phyloP scores from a whole-genome alignment of 306 rosid genomes.

The Sicyos edulis region DNA sequence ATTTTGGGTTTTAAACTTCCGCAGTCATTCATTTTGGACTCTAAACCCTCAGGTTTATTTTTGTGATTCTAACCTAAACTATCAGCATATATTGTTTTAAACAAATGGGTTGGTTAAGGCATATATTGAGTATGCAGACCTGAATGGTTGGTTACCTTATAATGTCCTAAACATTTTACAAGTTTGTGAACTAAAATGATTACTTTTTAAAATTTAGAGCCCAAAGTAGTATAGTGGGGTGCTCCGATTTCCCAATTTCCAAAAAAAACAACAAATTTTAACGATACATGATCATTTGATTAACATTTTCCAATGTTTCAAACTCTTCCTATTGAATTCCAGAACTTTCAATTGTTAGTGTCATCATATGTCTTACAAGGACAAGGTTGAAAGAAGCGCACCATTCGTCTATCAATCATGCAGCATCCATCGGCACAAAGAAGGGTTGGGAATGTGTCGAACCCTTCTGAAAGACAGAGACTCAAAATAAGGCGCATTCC shows the following conservation, averaged over 20 bases:
- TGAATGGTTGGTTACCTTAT: no score
- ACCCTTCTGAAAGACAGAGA: constrained; percentile 83
- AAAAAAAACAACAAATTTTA: not conserved
- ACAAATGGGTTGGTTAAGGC: no score
- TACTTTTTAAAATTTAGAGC: no score
- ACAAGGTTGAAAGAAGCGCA: constrained; percentile 32
- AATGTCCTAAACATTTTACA: no score
- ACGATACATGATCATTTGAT: not conserved
- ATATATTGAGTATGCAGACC: no score
- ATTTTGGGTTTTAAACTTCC: not conserved
- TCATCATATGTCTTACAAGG: not conserved
- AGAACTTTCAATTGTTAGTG: not conserved
- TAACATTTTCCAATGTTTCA: not conserved
- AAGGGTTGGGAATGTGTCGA: constrained; percentile 88
- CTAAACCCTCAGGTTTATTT: no score
- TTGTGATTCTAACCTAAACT: no score
- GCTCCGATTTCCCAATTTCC: no score
- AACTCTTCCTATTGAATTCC: not conserved
- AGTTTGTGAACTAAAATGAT: no score
- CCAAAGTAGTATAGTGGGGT: no score
- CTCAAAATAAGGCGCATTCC: constrained; percentile 88
- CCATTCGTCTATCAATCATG: constrained; percentile 99
- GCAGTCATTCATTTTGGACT: no score
- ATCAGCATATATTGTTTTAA: no score
- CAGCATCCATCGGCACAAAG: constrained; percentile 95